These are phyloP conservation scores for Mucor indicus DNA, from an alignment of 371 early-diverging fungal species.

Conservation along the genomic window DNA sequence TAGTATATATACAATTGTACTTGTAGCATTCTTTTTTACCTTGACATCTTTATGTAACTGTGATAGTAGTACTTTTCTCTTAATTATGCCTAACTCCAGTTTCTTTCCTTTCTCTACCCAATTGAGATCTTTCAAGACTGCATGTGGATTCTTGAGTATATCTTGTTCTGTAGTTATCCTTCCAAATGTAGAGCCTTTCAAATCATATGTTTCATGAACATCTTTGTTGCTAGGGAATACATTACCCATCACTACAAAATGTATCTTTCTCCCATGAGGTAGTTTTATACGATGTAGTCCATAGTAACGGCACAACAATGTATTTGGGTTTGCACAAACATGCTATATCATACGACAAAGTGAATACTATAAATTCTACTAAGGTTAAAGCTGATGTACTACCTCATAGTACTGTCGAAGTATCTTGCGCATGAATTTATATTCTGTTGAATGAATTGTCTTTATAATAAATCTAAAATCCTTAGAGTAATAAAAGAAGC, in stretches of 20 bases:
- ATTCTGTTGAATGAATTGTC: conserved; percentile 91
- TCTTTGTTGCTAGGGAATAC: conserved; percentile 93
- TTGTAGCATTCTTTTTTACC: conserved; percentile 15
- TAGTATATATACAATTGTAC: not conserved
- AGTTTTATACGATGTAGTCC: conserved; percentile 95
- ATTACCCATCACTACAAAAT: conserved; percentile 98
- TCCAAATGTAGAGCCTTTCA: conserved; percentile 66
- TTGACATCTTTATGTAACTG: conserved; percentile 83
- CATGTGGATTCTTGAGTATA: conserved; percentile 66
- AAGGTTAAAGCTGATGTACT: conserved; percentile 2
- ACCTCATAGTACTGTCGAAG: conserved; percentile 81
- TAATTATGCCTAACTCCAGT: conserved; percentile 79
- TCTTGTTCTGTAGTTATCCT: conserved; percentile 61
- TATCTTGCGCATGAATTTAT: conserved; percentile 84
- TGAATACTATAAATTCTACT: not conserved
- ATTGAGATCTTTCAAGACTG: conserved; percentile 92
- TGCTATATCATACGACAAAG: conserved; percentile 50
- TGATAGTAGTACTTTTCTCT: conserved; percentile 65
- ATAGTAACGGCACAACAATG: conserved; percentile 90
- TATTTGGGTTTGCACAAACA: conserved; percentile 85
- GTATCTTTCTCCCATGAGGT: conserved; percentile 88
- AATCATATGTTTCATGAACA: conserved; percentile 90
- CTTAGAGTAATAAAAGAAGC: conserved; percentile 94
- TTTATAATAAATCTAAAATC: conserved; percentile 99
- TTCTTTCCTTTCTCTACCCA: conserved; percentile 73